These are phyloP conservation scores for Chondrostereum purpureum DNA, from an alignment of 1,284 basidiomycete genomes.

Conservation along the genomic window DNA sequence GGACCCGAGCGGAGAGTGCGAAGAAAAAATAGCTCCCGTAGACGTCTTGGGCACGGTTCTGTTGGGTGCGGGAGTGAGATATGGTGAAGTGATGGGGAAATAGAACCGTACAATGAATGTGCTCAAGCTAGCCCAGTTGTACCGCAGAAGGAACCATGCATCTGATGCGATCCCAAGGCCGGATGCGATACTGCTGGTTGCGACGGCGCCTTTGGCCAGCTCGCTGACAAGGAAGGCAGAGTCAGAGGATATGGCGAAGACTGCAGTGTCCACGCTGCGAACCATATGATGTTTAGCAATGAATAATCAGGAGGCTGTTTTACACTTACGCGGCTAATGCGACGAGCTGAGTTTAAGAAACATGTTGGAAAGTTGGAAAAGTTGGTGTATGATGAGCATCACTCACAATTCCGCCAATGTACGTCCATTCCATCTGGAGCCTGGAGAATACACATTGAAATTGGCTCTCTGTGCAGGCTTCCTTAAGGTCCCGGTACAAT, in stretches of 20 bases:
- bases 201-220: slow-evolving; percentile 41
- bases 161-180: slow-evolving; percentile 55
- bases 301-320: slow-evolving; percentile 1
- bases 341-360: slow-evolving; percentile 30
- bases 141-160: slow-evolving; percentile 57
- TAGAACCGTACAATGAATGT: slow-evolving; percentile 43
- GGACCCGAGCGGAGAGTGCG: slow-evolving; percentile 54
- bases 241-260: slow-evolving; percentile 53
- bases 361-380: neutral
- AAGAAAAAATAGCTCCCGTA: slow-evolving; percentile 61
- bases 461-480: slow-evolving; percentile 40
- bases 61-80: slow-evolving; percentile 6
- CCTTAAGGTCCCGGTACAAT: slow-evolving; percentile 16
- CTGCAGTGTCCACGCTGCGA: slow-evolving; percentile 46
- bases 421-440: slow-evolving; percentile 46
- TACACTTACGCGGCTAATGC: slow-evolving; percentile 42
- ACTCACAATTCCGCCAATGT: slow-evolving; percentile 37
- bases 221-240: slow-evolving; percentile 40
- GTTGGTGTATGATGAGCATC: neutral
- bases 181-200: slow-evolving; percentile 48
- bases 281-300: no score
- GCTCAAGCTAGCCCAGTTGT: slow-evolving; percentile 39
- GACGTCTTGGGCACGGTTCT: slow-evolving; percentile 50
- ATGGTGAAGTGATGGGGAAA: neutral
- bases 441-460: slow-evolving; percentile 38